Evolutionary conservation across 257 asterid genomes (phyloP), one percentile per base, ranked within the genome.

Genomic region (Gentiana macrophylla): DNA sequence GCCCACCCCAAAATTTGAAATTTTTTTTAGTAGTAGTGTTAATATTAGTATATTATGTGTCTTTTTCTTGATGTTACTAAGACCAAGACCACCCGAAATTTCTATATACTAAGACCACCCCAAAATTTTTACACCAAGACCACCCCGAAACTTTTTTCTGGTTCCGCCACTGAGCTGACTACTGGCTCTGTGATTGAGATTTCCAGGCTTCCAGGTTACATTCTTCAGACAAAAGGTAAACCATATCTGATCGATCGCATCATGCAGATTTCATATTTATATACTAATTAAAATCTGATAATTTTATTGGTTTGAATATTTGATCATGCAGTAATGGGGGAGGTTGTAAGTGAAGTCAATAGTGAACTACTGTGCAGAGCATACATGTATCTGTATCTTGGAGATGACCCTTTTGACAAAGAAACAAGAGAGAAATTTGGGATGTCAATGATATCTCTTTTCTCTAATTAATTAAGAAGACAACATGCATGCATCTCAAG

Each of bases 311-410:
- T 33, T 12, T 51, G 58, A 38, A 64, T 67, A 36, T 49, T 44
- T 45, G 47, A 47, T 57, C 50, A 61, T 64, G 78, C 91, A 86
- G 88, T 81, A 57, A 76, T 13, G 76, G 86, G 71, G 50, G 83
- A 83, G 65, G 67, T 69, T 32, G 84, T 80, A 62, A 83, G 84
- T 82, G 71, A 76, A 59, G 82, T 83, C 24, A 77, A 83, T 44
- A 83, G 84, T 12, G 86, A 83, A 62, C 79, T 83, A n/a, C 78
- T 83, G 12, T 81, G 94, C 84, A 79, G 88, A 76, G 95, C 84
- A 35, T 81, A 55, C 71, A 57, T 76, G 62, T 72, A 83, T 66
- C 53, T 84, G 82, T 81, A 77, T 60, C 44, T 77, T 71, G 94
- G 94, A 35, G 95, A 84, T 55, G 88, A 84, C 71, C 86, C 84